Percentiles rank a stretch among this genome's conserved stretches.
Conservation (phyloP, 805 yeast species). For the Barnettozyma siamensis region DNA sequence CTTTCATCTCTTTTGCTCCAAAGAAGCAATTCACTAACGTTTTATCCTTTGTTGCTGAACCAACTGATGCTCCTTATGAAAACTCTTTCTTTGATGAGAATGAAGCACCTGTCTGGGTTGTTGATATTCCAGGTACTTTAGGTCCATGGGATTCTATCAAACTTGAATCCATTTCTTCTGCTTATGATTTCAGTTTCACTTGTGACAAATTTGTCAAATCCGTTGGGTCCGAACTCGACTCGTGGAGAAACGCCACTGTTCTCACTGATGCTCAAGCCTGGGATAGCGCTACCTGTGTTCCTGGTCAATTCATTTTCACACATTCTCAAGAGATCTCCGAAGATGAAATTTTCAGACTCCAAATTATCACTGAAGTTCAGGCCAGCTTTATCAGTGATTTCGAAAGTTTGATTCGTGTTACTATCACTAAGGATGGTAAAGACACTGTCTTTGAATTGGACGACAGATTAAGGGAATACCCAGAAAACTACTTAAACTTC, state of each 20-base stretch:
- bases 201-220: conserved; percentile 1
- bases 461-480: background rate
- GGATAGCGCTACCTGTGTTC: background rate
- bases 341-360: background rate
- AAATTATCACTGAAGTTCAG: background rate
- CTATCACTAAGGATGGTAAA: background rate
- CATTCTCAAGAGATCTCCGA: background rate
- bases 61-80: conserved; percentile 7
- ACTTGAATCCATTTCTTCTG: background rate
- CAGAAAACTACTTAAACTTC: background rate
- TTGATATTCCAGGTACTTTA: conserved; percentile 9
- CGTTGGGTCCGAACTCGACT: conserved; percentile 5
- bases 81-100: conserved; percentile 2
- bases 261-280: background rate
- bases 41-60: conserved; percentile 4
- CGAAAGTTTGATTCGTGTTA: background rate
- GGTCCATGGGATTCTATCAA: conserved; percentile 8
- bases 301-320: background rate
- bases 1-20: conserved; percentile 6
- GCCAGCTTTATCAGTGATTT: background rate
- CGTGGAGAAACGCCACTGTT: conserved; percentile 5
- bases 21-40: background rate
- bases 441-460: background rate
- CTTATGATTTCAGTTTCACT: conserved; percentile 4
- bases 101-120: conserved; percentile 7